phyloP scores from a whole-genome alignment of 2,329 filamentous ascomycete genomes.

The Scorias spongiosa region DNA sequence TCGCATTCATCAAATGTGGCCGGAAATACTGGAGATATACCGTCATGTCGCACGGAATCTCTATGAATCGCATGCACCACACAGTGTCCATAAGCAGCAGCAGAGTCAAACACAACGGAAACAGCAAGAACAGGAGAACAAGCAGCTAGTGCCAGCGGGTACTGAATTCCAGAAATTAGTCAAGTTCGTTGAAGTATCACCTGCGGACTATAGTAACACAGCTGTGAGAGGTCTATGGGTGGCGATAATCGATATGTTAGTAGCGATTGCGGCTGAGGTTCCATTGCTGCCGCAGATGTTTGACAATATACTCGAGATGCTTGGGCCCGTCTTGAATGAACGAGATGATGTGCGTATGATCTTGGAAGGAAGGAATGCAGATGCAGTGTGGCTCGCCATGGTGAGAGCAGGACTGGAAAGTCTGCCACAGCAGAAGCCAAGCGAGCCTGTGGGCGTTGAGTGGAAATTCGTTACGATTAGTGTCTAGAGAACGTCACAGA shows the following conservation, averaged over 20 bases:
- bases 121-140: neutral
- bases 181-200: constrained; percentile 6
- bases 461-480: neutral
- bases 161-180: constrained; percentile 6
- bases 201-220: constrained; percentile 23
- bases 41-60: constrained; percentile 1
- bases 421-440: neutral
- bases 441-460: neutral
- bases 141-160: neutral
- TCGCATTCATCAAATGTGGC: constrained; percentile 62
- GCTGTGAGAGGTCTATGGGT: constrained; percentile 51
- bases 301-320: constrained; percentile 52
- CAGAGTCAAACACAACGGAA: neutral
- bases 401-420: constrained; percentile 13
- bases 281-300: constrained; percentile 52
- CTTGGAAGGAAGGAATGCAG: constrained; percentile 50
- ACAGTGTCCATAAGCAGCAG: constrained; percentile 1
- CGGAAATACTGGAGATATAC: constrained; percentile 13
- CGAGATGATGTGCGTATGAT: constrained; percentile 35
- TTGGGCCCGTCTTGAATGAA: constrained; percentile 27
- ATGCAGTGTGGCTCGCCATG: constrained; percentile 60
- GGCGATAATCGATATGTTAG: constrained; percentile 43
- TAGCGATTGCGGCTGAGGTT: constrained; percentile 46
- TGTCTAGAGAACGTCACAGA: no score
- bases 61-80: neutral